Base-by-base conservation (phyloP, 257 asterid species). In the Solanum ossicruentum region DNA sequence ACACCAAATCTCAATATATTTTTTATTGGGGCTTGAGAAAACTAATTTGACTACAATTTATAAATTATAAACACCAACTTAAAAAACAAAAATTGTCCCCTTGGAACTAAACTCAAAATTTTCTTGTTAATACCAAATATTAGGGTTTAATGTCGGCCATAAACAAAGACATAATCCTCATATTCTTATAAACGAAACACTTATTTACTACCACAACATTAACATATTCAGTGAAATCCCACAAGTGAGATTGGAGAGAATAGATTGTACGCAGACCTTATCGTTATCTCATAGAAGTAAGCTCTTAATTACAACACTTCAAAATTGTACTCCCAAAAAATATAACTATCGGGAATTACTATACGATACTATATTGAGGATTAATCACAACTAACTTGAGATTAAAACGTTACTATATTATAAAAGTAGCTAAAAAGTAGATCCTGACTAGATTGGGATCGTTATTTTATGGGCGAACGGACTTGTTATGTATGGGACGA, bases 401-500 rank as follows among this genome's bases (percentile, higher is more conserved):
- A 56, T 56, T 56, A 17, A 36, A 11, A 8, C n/a, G 26, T 15
- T 8, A 47, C 41, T 36, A 36, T 36, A 36, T 36, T 36, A 36
- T 36, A 36, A 36, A 36, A 36, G 6, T 36, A 36, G 41, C 3
- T 54, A 66, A 80, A 54, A 80, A 26, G 51, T 9, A 32, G 45
- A 80, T 8, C 0, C 11, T 23, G 3, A 54, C 51, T 26, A 79
- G 26, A 18, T 32, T 79, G 83, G 10, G 3, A 55, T 28, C 3
- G 72, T 81, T 88, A 32, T 69, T 90, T 91, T 82, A 93, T 41
- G 98, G 98, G 75, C 85, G 70, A 8, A 89, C 28, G 71, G 87
- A 89, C 87, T 88, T 88, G 96, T 95, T 95, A 79, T 95, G 98
- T 85, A 93, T 90, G 1, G 98, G 98, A 36, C 91, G 91, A 71